phyloP scores from a whole-genome alignment of 257 asterid genomes.

The Salvia rosmarinus region DNA sequence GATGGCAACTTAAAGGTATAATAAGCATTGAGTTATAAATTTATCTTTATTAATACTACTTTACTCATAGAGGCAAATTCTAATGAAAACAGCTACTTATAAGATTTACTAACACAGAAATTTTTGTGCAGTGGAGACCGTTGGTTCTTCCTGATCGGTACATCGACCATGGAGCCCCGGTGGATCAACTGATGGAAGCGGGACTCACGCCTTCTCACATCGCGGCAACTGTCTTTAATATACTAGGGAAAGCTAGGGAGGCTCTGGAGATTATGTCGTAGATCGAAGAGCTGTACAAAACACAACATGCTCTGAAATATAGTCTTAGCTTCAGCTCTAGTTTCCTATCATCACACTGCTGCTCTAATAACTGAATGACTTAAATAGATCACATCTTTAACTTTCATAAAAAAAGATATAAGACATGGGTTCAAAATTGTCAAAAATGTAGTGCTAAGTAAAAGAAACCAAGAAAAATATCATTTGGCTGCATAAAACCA shows the following conservation, averaged over 20 bases:
- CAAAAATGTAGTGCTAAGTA: background rate
- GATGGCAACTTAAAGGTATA: slow-evolving; percentile 84
- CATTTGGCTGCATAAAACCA: too few relatives aligned
- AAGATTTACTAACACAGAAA: slow-evolving; percentile 1
- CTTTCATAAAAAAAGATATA: background rate
- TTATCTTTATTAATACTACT: too few relatives aligned
- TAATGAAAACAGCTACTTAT: background rate
- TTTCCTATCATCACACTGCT: slow-evolving; percentile 12
- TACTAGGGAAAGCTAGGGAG: slow-evolving; percentile 86
- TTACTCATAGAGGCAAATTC: too few relatives aligned
- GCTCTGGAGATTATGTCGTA: slow-evolving; percentile 84
- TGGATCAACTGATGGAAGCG: slow-evolving; percentile 68
- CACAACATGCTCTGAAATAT: slow-evolving; percentile 24
- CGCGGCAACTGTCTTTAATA: slow-evolving; percentile 81
- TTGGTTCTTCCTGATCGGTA: slow-evolving; percentile 93
- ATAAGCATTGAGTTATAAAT: background rate
- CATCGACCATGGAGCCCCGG: slow-evolving; percentile 89
- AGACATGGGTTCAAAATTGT: background rate
- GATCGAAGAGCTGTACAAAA: slow-evolving; percentile 35
- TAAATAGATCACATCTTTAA: background rate
- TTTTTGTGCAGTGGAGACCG: slow-evolving; percentile 86
- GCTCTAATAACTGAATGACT: slow-evolving; percentile 5
- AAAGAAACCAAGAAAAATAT: background rate
- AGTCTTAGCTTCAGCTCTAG: slow-evolving; percentile 34
- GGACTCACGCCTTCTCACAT: slow-evolving; percentile 86